These are phyloP conservation scores for Phytophthora pistaciae DNA, from an alignment of 352 stramenopile species.

Conservation along the genomic window DNA sequence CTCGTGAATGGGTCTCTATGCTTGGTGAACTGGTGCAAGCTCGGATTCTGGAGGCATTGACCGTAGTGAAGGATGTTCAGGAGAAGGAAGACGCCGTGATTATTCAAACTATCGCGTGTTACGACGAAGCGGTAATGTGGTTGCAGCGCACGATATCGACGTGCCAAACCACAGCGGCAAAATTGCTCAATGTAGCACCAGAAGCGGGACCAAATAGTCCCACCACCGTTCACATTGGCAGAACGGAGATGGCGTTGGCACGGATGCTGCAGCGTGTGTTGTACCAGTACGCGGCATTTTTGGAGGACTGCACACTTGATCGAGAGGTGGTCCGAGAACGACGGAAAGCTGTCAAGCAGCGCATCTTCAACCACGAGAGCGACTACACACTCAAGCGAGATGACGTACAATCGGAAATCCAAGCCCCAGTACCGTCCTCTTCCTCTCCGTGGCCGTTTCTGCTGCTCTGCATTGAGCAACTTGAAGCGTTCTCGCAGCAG, in stretches of 20 bases:
- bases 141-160: conserved; percentile 47
- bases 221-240: conserved; percentile 32
- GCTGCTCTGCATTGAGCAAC: conserved; percentile 81
- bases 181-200: conserved; percentile 25
- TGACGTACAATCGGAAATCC: not conserved
- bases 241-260: conserved; percentile 62
- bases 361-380: conserved; percentile 40
- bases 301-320: conserved; percentile 27
- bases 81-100: conserved; percentile 35
- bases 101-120: conserved; percentile 38
- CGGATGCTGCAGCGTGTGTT: conserved; percentile 57
- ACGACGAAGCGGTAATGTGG: conserved; percentile 54
- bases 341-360: conserved; percentile 25
- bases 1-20: conserved; percentile 32
- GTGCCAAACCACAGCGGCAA: conserved; percentile 29
- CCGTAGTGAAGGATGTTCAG: conserved; percentile 16
- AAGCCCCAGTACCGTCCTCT: not conserved
- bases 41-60: conserved; percentile 29
- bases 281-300: conserved; percentile 30
- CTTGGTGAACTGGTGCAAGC: conserved; percentile 45
- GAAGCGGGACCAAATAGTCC: not conserved
- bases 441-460: conserved; percentile 47
- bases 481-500: conserved; percentile 67
- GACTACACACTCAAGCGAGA: conserved; percentile 45
- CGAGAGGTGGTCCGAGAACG: conserved; percentile 14